These are phyloP conservation scores for Pneumocystis murina DNA, from an alignment of 1,139 yeast genomes.

Conservation along the genomic window DNA sequence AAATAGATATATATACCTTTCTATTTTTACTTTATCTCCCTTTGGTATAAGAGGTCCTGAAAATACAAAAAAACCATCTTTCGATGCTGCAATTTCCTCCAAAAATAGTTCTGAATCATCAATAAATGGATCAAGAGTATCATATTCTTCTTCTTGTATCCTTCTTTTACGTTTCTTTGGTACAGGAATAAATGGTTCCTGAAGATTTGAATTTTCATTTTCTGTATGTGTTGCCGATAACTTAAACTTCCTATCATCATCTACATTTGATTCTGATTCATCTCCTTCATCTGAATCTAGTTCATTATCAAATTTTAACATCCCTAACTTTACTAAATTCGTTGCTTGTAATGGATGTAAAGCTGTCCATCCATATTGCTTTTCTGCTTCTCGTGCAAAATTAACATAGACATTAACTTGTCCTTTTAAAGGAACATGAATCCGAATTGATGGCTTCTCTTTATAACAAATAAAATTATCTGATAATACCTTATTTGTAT, in stretches of 20 bases:
- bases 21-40: conserved; percentile 25
- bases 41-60: conserved; percentile 86
- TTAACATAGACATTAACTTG: conserved; percentile 45
- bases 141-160: conserved; percentile 44
- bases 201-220: conserved; percentile 25
- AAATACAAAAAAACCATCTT: conserved; percentile 91
- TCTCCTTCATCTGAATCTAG: conserved; percentile 47
- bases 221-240: conserved; percentile 19
- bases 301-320: conserved; percentile 28
- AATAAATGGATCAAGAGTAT: conserved; percentile 84
- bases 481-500: not conserved
- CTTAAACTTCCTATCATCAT: conserved; percentile 25
- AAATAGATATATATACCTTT: conserved; percentile 8
- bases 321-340: conserved; percentile 44
- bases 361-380: conserved; percentile 66
- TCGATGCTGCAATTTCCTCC: conserved; percentile 87
- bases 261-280: conserved; percentile 44
- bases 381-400: conserved; percentile 66
- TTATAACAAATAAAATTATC: not conserved
- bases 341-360: conserved; percentile 46
- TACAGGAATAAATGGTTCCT: conserved; percentile 24
- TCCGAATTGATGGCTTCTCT: conserved; percentile 13
- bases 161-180: conserved; percentile 44
- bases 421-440: conserved; percentile 16
- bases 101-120: conserved; percentile 85